phyloP scores from a whole-genome alignment of 2,329 filamentous ascomycete species.

The Diaporthe citri region DNA sequence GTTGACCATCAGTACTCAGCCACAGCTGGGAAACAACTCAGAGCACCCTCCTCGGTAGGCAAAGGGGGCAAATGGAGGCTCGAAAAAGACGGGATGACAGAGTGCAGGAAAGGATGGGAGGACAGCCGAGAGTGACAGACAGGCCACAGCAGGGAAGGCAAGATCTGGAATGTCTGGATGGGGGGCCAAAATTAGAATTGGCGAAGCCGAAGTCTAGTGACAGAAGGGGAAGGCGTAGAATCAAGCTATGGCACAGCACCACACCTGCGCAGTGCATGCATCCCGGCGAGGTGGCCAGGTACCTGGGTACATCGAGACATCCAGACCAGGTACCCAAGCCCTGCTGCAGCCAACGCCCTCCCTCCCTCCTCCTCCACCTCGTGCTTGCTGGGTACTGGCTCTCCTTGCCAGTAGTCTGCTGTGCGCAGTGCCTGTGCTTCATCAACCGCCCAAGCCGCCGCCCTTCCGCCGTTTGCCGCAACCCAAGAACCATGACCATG shows the following conservation, averaged over 20 bases:
- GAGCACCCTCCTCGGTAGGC: constrained; percentile 10
- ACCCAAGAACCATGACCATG: not conserved
- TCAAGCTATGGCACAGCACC: constrained; percentile 15
- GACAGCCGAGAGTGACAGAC: constrained; percentile 10
- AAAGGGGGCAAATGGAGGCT: constrained; percentile 16
- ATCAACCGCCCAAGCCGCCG: constrained; percentile 30
- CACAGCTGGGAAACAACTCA: constrained; percentile 2
- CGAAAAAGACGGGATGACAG: constrained; percentile 7
- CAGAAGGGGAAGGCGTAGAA: constrained; percentile 23
- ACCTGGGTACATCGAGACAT: not conserved
- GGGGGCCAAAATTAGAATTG: constrained; percentile 34
- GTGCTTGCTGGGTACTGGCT: not conserved
- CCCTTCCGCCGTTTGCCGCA: constrained; percentile 20
- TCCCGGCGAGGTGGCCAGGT: not conserved
- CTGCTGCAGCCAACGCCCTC: not conserved
- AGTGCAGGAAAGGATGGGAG: constrained; percentile 13
- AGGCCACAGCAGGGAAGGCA: constrained; percentile 10
- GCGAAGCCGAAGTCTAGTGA: constrained; percentile 28
- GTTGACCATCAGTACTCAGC: constrained; percentile 17
- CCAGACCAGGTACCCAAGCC: constrained; percentile 9
- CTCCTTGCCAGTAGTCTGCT: not conserved
- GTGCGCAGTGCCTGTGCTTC: constrained; percentile 9
- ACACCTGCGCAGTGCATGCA: constrained; percentile 19
- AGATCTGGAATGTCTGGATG: constrained; percentile 6
- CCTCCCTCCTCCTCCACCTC: not conserved